Conservation (phyloP, 257 asterid species). For the Salvia miltiorrhiza region DNA sequence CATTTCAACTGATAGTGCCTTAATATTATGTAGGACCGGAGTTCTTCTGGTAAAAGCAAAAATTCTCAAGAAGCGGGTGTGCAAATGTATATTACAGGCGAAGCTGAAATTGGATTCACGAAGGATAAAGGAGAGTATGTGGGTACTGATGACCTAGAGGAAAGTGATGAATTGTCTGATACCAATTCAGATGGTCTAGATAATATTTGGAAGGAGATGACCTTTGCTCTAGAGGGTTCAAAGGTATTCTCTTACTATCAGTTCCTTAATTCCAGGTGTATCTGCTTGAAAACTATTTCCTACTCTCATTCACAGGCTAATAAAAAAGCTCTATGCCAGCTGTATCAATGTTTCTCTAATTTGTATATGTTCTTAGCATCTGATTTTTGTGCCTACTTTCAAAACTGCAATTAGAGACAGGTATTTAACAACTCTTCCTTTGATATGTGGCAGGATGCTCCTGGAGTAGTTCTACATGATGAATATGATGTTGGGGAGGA, state of each 20-base stretch:
- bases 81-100: constrained; percentile 14
- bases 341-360: background rate
- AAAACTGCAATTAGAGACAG: background rate
- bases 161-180: constrained; percentile 38
- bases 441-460: constrained; percentile 48
- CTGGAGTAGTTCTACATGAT: constrained; percentile 39
- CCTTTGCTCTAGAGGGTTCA: constrained; percentile 68
- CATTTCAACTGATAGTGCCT: constrained; percentile 14
- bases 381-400: background rate
- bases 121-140: constrained; percentile 55
- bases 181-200: constrained; percentile 59
- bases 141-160: constrained; percentile 62
- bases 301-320: background rate
- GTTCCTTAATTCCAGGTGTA: constrained; percentile 18
- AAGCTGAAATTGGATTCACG: constrained; percentile 22
- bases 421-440: constrained; percentile 15
- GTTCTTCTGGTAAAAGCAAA: constrained; percentile 27
- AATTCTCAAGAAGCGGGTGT: constrained; percentile 26
- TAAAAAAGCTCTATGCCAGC: background rate
- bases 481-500: constrained; percentile 44
- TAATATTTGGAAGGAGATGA: constrained; percentile 86
- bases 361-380: constrained; percentile 3
- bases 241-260: constrained; percentile 51
- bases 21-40: constrained; percentile 27
- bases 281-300: background rate